Conservation (phyloP, 306 rosid genomes). For the Vigna unguiculata region DNA sequence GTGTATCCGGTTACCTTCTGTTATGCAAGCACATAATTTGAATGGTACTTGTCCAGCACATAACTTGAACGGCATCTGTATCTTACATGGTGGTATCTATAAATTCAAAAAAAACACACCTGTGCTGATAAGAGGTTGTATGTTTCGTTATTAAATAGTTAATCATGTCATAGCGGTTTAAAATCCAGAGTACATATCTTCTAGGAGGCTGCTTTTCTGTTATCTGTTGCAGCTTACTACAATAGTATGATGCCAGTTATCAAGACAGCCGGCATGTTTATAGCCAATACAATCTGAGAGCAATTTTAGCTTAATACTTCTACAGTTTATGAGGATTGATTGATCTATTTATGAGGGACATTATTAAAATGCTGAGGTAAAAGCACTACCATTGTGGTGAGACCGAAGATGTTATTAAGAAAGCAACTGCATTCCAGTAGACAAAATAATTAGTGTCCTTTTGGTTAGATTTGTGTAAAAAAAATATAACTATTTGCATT, state of each 20-base stretch:
- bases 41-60: not conserved
- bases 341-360: not conserved
- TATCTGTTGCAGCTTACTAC: not conserved
- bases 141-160: not conserved
- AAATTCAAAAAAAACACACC: not conserved
- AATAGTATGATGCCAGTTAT: not conserved
- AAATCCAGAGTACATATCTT: not conserved
- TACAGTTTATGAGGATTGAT: not conserved
- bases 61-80: conserved; percentile 19
- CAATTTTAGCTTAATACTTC: not conserved
- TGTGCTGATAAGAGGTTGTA: not conserved
- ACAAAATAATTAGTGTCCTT: not conserved
- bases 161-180: not conserved
- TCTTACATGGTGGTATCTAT: not conserved
- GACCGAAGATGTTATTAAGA: not conserved
- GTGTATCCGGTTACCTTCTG: not conserved
- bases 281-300: conserved; percentile 9
- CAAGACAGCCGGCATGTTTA: not conserved
- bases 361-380: not conserved
- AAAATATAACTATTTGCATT: not conserved
- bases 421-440: not conserved
- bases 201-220: not conserved
- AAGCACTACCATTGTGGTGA: not conserved
- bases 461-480: not conserved
- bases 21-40: not conserved